These are phyloP conservation scores for Ceratopteris richardii DNA, from an alignment of 75 land plant genomes.

Conservation along the genomic window DNA sequence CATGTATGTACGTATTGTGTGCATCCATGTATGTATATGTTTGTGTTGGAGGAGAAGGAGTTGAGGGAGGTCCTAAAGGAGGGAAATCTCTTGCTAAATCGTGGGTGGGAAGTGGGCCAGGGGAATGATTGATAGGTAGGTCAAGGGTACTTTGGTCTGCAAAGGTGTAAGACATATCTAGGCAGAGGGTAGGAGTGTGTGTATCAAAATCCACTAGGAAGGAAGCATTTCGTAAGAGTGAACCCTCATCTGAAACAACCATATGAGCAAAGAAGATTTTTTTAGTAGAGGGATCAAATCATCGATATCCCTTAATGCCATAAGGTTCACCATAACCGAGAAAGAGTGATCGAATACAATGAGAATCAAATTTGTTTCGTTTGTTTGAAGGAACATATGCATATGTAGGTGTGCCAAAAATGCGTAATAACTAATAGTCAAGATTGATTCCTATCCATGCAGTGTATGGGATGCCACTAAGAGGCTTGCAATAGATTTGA, in stretches of 20 bases:
- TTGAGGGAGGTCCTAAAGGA: too few relatives aligned
- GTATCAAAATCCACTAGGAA: too few relatives aligned
- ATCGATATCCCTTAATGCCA: not conserved
- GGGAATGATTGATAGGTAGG: too few relatives aligned
- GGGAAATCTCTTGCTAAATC: too few relatives aligned
- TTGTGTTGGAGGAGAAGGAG: too few relatives aligned
- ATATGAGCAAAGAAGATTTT: not conserved
- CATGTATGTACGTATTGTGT: too few relatives aligned
- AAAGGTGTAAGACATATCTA: too few relatives aligned
- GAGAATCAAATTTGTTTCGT: not conserved
- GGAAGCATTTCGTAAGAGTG: not conserved
- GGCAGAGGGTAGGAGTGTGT: too few relatives aligned
- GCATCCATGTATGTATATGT: too few relatives aligned
- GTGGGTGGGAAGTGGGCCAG: too few relatives aligned
- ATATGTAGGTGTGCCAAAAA: constrained; percentile 4
- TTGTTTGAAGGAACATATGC: not conserved
- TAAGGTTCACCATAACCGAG: too few relatives aligned
- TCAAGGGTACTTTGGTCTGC: not conserved
- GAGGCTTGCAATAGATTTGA: not conserved
- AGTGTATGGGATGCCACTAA: not conserved
- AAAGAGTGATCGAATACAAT: not conserved
- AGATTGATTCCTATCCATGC: not conserved
- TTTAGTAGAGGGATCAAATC: not conserved
- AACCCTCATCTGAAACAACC: not conserved
- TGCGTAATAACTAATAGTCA: not conserved